Base-by-base conservation (phyloP, 768 basidiomycete species). In the Cyclocybe aegerita region DNA sequence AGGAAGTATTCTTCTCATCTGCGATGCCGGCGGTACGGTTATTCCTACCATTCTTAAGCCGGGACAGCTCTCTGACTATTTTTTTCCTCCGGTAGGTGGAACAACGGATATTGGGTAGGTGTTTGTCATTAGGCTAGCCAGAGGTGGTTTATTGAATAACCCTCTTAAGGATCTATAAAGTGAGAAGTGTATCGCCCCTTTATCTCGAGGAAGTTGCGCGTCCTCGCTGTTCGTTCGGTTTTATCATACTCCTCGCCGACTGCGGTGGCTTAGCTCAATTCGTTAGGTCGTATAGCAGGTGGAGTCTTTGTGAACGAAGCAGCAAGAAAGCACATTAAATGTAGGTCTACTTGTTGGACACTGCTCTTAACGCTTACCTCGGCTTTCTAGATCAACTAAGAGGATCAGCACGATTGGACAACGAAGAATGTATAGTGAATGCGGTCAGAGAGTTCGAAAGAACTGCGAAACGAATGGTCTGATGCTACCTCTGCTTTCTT, bases 11-110 rank as follows among this genome's bases (percentile, higher is more conserved):
- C 46, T 66, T 1, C 53, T 67, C 23, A 52, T 69, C 16, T 69
- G 67, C 44, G 67, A 69, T 46, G 63, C 65, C 38, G 67, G 67
- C 34, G 67, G 67, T 68, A 46, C 31, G 43, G 44, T 12, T 11
- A 23, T 34, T 36, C 14, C 3, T 15, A 29, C n/a, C n/a, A n/a
- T n/a, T n/a, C n/a, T n/a, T n/a, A n/a, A n/a, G n/a, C n/a, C n/a
- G n/a, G n/a, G n/a, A n/a, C n/a, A n/a, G n/a, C 49, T 48, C 3
- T 32, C 41, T 17, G 34, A 48, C 17, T 1, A 30, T 44, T 6
- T 34, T 15, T 41, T 49, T 12, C 9, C 32, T 4, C 10, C 10
- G 31, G 16, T 14, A 59, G 58, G 58, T 15, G 58, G 58, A 14
- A 61, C 60, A 0, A 57, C 54, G 1, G 60, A 61, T 37, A 55